phyloP scores from a whole-genome alignment of 768 basidiomycete species.

The Podaxis rugospora region DNA sequence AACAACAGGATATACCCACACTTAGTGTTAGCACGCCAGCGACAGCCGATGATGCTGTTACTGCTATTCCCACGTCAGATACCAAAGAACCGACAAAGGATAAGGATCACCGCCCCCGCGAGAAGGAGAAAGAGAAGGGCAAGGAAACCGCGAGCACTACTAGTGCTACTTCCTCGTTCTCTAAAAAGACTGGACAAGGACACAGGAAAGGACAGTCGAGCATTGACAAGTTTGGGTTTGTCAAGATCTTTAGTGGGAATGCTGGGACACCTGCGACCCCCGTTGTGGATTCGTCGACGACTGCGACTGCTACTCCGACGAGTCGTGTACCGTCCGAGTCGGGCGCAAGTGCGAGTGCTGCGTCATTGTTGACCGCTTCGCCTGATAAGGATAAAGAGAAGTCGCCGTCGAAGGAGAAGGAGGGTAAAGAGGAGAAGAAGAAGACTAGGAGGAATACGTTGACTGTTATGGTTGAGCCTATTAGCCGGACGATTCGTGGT shows the following conservation, averaged over 20 bases:
- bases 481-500: slow-evolving; percentile 52
- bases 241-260: slow-evolving; percentile 63
- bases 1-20: slow-evolving; percentile 4
- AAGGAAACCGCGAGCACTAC: slow-evolving; percentile 20
- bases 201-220: slow-evolving; percentile 65
- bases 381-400: slow-evolving; percentile 26
- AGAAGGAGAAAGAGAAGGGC: slow-evolving; percentile 16
- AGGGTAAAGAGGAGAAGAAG: slow-evolving; percentile 29
- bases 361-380: slow-evolving; percentile 23
- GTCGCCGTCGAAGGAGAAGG: slow-evolving; percentile 20
- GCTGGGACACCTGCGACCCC: slow-evolving; percentile 28
- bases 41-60: slow-evolving; percentile 20
- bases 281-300: slow-evolving; percentile 18
- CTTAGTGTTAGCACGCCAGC: slow-evolving; percentile 35
- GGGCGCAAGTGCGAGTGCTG: slow-evolving; percentile 18
- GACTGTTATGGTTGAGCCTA: slow-evolving; percentile 81
- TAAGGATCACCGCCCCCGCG: neutral
- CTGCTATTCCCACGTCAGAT: slow-evolving; percentile 4
- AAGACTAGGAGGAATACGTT: slow-evolving; percentile 77
- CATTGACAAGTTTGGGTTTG: slow-evolving; percentile 74
- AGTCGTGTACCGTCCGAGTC: slow-evolving; percentile 19
- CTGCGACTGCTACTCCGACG: slow-evolving; percentile 10
- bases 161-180: slow-evolving; percentile 28
- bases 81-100: neutral
- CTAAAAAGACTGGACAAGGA: slow-evolving; percentile 46